A percentile compares a stretch with the other conserved stretches of the same genome.
Evolutionary conservation across 257 asterid genomes (phyloP).

Genomic region (Solanum pimpinellifolium): DNA sequence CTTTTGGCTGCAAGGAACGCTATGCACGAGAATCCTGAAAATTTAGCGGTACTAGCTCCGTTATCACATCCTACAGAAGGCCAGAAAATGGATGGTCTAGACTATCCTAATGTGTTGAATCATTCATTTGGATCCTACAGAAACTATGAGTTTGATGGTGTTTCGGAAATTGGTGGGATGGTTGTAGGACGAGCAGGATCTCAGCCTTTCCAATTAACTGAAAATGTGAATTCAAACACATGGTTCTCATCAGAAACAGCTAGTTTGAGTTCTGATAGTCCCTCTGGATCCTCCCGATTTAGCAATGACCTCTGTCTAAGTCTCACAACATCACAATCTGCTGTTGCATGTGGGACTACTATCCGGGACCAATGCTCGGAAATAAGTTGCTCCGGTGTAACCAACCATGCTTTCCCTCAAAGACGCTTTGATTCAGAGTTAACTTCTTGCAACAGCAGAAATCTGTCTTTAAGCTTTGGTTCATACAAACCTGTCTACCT

Average conservation of each 20-base stretch:
- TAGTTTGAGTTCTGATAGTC: conserved; percentile 12
- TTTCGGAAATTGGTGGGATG: conserved; percentile 17
- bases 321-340: conserved; percentile 44
- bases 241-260: conserved; percentile 27
- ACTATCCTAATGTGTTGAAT: conserved; percentile 6
- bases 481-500: conserved; percentile 30
- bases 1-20: conserved; percentile 13
- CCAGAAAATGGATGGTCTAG: conserved; percentile 9
- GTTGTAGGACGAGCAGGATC: conserved; percentile 6
- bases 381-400: conserved; percentile 31
- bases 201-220: conserved; percentile 11
- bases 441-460: conserved; percentile 40
- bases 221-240: conserved; percentile 11
- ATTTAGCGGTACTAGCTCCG: conserved; percentile 6
- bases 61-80: conserved; percentile 14
- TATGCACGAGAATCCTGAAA: conserved; percentile 11
- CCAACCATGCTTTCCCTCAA: conserved; percentile 24
- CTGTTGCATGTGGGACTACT: conserved; percentile 3
- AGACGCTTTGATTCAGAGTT: conserved; percentile 31
- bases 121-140: conserved; percentile 23
- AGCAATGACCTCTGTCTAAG: conserved; percentile 59
- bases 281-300: conserved; percentile 25
- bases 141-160: conserved; percentile 23
- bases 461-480: conserved; percentile 26
- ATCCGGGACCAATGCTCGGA: conserved; percentile 45